Evolutionary conservation across 441 rosid species (phyloP).

Genomic region (Gossypium davidsonii): DNA sequence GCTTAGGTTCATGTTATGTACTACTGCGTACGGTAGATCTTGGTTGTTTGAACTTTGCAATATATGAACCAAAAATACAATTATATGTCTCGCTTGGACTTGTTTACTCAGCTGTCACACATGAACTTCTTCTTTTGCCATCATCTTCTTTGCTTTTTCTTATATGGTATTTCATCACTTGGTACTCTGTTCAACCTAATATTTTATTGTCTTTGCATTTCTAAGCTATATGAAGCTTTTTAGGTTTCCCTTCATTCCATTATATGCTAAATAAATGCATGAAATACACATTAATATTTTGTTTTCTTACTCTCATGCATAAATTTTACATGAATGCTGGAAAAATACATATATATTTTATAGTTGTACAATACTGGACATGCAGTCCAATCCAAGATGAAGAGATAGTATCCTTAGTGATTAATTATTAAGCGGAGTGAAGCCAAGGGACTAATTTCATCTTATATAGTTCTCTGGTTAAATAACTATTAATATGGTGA

Average conservation of each 20-base stretch:
- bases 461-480: background rate
- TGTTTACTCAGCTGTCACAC: slow-evolving; percentile 56
- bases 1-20: too few relatives aligned
- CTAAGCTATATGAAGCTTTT: background rate
- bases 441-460: background rate
- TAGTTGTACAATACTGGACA: background rate
- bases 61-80: slow-evolving; percentile 54
- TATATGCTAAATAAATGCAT: background rate
- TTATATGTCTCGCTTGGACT: slow-evolving; percentile 58
- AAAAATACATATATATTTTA: background rate
- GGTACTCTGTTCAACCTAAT: slow-evolving; percentile 26
- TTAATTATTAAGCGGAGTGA: background rate
- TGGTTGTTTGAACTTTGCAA: slow-evolving; percentile 39
- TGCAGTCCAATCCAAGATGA: background rate
- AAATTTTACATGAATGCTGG: too few relatives aligned
- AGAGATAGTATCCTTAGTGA: background rate
- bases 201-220: background rate
- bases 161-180: slow-evolving; percentile 54
- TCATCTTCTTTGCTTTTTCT: slow-evolving; percentile 58
- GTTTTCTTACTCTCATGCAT: background rate
- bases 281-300: background rate
- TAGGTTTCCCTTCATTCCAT: background rate
- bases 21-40: slow-evolving; percentile 23
- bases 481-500: too few relatives aligned
- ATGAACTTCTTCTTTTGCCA: slow-evolving; percentile 58